phyloP scores from a whole-genome alignment of 345 rosid species.

The Lagerstroemia speciosa region DNA sequence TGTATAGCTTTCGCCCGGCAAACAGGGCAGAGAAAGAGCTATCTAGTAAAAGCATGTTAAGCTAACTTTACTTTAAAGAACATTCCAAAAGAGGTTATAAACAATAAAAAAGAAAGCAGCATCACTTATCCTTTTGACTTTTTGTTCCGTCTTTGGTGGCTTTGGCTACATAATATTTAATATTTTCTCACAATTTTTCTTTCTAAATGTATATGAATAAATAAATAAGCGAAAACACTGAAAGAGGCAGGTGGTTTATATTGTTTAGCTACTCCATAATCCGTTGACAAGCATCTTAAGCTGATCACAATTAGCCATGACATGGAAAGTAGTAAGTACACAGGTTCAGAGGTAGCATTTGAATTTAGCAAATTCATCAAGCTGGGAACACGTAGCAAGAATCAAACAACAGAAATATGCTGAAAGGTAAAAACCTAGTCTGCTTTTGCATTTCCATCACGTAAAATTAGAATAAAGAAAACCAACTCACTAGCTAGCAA shows the following conservation, averaged over 20 bases:
- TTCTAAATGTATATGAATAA: neutral
- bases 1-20: neutral
- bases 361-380: neutral
- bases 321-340: too few relatives aligned
- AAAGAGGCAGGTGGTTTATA: neutral
- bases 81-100: neutral
- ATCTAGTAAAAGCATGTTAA: neutral
- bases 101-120: neutral
- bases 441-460: neutral
- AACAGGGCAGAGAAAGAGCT: neutral
- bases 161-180: neutral
- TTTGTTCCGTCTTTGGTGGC: neutral
- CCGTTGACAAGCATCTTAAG: too few relatives aligned
- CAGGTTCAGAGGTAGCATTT: neutral
- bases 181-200: neutral
- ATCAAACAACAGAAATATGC: neutral
- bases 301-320: too few relatives aligned
- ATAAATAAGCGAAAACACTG: neutral
- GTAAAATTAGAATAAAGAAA: neutral
- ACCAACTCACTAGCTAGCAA: neutral
- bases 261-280: too few relatives aligned
- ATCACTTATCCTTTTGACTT: neutral
- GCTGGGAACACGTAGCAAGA: neutral
- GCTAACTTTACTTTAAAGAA: neutral
- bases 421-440: neutral